Base-by-base conservation (phyloP, 192 early-diverging fungal species). In the Coemansia sp. region DNA sequence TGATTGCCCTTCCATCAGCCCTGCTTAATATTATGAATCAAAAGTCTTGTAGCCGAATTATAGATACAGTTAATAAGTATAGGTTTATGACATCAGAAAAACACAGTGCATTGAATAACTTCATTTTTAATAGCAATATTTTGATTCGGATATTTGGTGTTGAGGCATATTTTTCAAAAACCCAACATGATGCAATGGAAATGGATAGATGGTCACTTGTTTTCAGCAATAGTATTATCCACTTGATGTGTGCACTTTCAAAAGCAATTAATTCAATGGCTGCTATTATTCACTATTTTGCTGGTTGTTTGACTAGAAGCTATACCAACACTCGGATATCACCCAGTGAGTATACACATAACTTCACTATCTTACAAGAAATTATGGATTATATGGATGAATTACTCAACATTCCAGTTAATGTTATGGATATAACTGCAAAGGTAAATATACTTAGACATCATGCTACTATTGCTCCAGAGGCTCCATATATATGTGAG, bases 361-460 rank as follows among this genome's bases (percentile, higher is more conserved):
- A 41, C 4, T 1, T 2, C 9, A 12, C 3, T 14, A 41, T 14
- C 1, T 41, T 21, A 21, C 21, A 21, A 21, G 21, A 21, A 21
- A 21, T 21, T 21, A 21, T 21, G 21, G 0, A 21, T 21, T 10
- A 38, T 10, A 15, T 45, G 11, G 15, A 15, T 8, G 11, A 45
- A 5, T n/a, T 14, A n/a, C n/a, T 48, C n/a, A 48, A 14, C 6
- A 41, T 10, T 2, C 39, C 39, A 12, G 9, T 2, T 48, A n/a
- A 48, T 14, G 5, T 48, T 0, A 1, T 5, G 12, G 4, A 17
- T 3, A 11, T 14, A 17, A 1, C 45, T 4, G 45, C 12, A 5
- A 48, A 14, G 2, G 69, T 84, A 54, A 67, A 83, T 82, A 65
- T 76, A 37, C 76, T 90, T 10, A 72, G 88, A 3, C 79, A 84